Evolutionary conservation across 768 basidiomycete species (phyloP).

Genomic region (Stropharia rugosoannulata): DNA sequence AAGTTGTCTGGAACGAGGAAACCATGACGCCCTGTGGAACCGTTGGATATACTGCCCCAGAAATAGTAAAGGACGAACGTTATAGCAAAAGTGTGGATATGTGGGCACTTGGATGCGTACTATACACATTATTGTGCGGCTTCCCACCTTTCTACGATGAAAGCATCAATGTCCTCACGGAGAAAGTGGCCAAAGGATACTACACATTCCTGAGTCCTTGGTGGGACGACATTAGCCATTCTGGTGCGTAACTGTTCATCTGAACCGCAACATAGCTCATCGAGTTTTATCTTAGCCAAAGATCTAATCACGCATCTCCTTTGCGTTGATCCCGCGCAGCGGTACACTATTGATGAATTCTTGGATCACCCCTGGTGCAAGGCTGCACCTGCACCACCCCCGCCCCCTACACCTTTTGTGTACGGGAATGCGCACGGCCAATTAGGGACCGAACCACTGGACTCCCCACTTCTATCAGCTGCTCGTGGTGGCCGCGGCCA

Average conservation of each 20-base stretch:
- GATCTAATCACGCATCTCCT: constrained; percentile 93
- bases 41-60: constrained; percentile 98
- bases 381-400: constrained; percentile 58
- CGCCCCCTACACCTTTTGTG: constrained; percentile 62
- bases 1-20: constrained; percentile 98
- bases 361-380: constrained; percentile 95
- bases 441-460: constrained; percentile 47
- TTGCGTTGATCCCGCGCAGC: constrained; percentile 92
- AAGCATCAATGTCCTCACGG: constrained; percentile 95
- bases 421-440: constrained; percentile 38
- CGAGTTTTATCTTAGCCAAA: constrained; percentile 59
- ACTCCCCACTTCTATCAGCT: constrained; percentile 88
- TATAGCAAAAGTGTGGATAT: constrained; percentile 98
- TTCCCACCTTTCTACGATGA: constrained; percentile 99
- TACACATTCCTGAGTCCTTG: constrained; percentile 99
- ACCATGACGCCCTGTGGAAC: constrained; percentile 99
- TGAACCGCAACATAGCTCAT: not conserved
- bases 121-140: constrained; percentile 96
- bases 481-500: constrained; percentile 66
- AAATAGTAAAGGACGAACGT: constrained; percentile 98
- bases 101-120: constrained; percentile 99
- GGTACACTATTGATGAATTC: constrained; percentile 98
- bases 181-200: constrained; percentile 96
- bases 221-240: constrained; percentile 94
- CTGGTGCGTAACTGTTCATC: constrained; percentile 47